Conservation (phyloP, 176 grass and related monocot genomes). For the Alloteropsis semialata region DNA sequence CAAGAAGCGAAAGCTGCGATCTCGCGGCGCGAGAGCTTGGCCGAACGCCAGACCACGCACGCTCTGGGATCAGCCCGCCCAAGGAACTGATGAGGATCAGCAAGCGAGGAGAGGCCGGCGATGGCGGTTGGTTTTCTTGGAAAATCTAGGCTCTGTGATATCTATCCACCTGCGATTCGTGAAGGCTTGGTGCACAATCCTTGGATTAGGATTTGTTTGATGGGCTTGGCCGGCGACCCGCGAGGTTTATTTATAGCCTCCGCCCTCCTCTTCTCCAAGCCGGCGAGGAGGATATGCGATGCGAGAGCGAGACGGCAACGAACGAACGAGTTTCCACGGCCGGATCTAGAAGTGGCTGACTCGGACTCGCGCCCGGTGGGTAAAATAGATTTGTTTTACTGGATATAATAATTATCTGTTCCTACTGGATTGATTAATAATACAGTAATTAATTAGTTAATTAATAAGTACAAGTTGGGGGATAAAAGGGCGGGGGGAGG, state of each 20-base stretch:
- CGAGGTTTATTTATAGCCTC: not conserved
- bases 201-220: not conserved
- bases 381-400: not conserved
- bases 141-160: not conserved
- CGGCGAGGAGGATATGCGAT: not conserved
- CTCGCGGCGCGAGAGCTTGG: not conserved
- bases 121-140: not conserved
- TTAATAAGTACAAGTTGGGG: too few relatives aligned
- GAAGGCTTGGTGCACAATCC: not conserved
- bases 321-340: not conserved
- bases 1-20: not conserved
- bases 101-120: not conserved
- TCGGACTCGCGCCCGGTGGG: not conserved
- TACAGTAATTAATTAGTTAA: not conserved
- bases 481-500: not conserved
- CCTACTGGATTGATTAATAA: too few relatives aligned
- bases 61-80: not conserved
- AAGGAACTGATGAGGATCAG: not conserved
- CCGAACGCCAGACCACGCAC: too few relatives aligned
- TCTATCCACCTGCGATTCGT: not conserved
- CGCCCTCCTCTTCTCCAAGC: not conserved
- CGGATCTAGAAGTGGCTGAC: not conserved
- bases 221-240: not conserved
- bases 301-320: not conserved
- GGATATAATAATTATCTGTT: not conserved